phyloP scores from a whole-genome alignment of 768 basidiomycete species.

The Cyclocybe cylindracea region DNA sequence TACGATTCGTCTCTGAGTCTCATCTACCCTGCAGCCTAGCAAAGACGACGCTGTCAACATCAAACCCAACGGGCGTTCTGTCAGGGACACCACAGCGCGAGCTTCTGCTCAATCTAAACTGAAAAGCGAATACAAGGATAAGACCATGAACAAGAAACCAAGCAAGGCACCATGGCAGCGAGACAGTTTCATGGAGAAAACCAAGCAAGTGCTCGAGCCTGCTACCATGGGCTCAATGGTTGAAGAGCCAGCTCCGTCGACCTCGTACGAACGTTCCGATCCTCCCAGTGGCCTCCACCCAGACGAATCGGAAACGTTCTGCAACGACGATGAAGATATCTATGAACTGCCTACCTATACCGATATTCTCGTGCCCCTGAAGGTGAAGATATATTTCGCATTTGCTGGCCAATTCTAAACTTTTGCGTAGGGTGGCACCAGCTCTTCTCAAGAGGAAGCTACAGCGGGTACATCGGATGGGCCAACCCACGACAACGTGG shows the following conservation, averaged over 20 bases:
- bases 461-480: too few species aligned
- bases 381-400: background rate
- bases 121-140: background rate
- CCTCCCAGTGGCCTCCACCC: background rate
- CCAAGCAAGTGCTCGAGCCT: constrained; percentile 2
- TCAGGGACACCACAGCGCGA: too few species aligned
- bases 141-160: constrained; percentile 18
- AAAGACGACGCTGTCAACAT: too few species aligned
- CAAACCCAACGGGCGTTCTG: constrained; percentile 6
- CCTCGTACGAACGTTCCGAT: too few species aligned
- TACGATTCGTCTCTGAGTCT: too few species aligned
- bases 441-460: background rate
- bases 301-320: background rate
- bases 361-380: background rate
- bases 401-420: background rate
- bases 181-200: constrained; percentile 17
- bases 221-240: background rate
- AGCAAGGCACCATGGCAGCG: constrained; percentile 33
- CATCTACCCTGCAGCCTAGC: too few species aligned
- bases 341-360: background rate
- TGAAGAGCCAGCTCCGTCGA: background rate
- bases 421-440: constrained; percentile 1
- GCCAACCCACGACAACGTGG: constrained; percentile 22
- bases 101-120: background rate
- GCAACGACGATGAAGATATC: background rate